phyloP scores from a whole-genome alignment of 2,329 filamentous ascomycete species.

The Teratosphaeria gauchensis region DNA sequence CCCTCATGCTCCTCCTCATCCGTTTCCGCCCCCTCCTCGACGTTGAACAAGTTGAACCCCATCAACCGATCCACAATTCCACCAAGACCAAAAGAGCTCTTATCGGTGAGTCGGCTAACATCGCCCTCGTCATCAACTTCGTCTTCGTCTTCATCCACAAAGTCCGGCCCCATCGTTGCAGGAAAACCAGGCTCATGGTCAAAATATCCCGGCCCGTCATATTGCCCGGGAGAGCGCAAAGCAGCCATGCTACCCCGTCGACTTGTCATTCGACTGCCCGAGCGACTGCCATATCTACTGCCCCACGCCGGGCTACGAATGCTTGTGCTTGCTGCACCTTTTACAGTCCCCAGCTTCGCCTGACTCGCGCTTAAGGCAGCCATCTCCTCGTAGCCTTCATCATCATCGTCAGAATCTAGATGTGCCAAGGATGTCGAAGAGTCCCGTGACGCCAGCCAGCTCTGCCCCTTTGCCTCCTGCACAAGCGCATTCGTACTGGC shows the following conservation, averaged over 20 bases:
- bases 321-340: background rate
- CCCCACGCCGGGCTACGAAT: conserved; percentile 16
- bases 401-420: conserved; percentile 21
- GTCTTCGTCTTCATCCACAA: conserved; percentile 32
- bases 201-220: conserved; percentile 19
- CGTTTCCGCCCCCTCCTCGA: conserved; percentile 40
- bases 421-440: conserved; percentile 41
- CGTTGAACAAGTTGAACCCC: conserved; percentile 47
- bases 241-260: conserved; percentile 30
- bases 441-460: conserved; percentile 48
- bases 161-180: conserved; percentile 36
- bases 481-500: conserved; percentile 47
- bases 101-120: conserved; percentile 41
- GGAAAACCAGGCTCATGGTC: conserved; percentile 10
- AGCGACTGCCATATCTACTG: conserved; percentile 27
- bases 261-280: conserved; percentile 30
- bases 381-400: conserved; percentile 26
- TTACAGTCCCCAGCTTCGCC: conserved; percentile 14
- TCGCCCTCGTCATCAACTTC: conserved; percentile 39
- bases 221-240: conserved; percentile 24
- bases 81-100: conserved; percentile 46
- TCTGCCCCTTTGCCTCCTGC: conserved; percentile 53
- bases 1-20: conserved; percentile 23
- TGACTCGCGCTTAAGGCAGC: conserved; percentile 20
- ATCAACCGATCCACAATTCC: conserved; percentile 49